phyloP scores from a whole-genome alignment of 2,329 filamentous ascomycete genomes.

The Aspergillus unguis region DNA sequence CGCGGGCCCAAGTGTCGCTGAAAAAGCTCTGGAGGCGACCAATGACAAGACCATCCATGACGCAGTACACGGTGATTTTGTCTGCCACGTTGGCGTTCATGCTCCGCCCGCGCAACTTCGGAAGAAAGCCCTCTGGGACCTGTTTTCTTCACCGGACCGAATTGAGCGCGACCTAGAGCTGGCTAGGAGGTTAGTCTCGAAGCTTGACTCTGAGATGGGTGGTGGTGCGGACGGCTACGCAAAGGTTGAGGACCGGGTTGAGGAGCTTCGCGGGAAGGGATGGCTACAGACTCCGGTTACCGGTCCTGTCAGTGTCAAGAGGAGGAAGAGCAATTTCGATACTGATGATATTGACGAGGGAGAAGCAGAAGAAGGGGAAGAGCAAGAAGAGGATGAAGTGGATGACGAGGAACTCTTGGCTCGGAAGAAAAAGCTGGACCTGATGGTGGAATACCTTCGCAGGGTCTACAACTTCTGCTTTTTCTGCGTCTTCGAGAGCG shows the following conservation, averaged over 20 bases:
- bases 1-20: slow-evolving; percentile 53
- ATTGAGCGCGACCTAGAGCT: slow-evolving; percentile 86
- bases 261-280: slow-evolving; percentile 72
- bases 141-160: slow-evolving; percentile 91
- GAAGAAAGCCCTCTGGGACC: slow-evolving; percentile 94
- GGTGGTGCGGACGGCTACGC: slow-evolving; percentile 70
- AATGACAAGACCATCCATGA: slow-evolving; percentile 98
- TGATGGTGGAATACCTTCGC: slow-evolving; percentile 93
- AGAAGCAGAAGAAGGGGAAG: slow-evolving; percentile 76
- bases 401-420: slow-evolving; percentile 86
- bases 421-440: slow-evolving; percentile 95
- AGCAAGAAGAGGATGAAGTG: slow-evolving; percentile 68
- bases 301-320: slow-evolving; percentile 43
- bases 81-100: slow-evolving; percentile 94
- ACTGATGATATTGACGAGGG: slow-evolving; percentile 47
- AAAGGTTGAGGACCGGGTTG: slow-evolving; percentile 82
- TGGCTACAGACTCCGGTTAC: slow-evolving; percentile 64
- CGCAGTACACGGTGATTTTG: slow-evolving; percentile 89
- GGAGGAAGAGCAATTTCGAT: slow-evolving; percentile 54
- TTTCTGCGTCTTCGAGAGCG: slow-evolving; percentile 98
- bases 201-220: slow-evolving; percentile 80
- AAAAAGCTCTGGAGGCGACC: slow-evolving; percentile 87
- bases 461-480: slow-evolving; percentile 99
- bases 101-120: slow-evolving; percentile 79
- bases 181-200: slow-evolving; percentile 75